phyloP scores from a whole-genome alignment of 129 eudicot genomes.

The Solidago caesia region DNA sequence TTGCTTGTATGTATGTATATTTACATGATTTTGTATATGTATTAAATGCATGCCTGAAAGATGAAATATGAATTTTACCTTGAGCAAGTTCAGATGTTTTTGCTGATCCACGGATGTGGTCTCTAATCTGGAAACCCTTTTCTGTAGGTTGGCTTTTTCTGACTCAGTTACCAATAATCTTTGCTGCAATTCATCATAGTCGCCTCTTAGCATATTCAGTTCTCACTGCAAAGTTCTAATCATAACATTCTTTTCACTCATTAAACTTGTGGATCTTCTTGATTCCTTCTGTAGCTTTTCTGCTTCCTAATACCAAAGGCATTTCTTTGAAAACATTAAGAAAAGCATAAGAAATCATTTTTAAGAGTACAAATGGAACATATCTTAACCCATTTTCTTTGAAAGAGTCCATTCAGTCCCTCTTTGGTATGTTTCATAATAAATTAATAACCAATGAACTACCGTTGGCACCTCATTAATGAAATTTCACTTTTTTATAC shows the following conservation, averaged over 20 bases:
- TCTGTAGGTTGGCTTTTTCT: slow-evolving; percentile 60
- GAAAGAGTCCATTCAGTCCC: too few relatives aligned
- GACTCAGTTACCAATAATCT: slow-evolving; percentile 38
- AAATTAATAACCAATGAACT: slow-evolving; percentile 4
- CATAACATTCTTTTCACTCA: slow-evolving; percentile 48
- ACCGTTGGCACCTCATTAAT: slow-evolving; percentile 19
- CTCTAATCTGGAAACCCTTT: slow-evolving; percentile 48
- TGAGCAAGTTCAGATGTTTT: slow-evolving; percentile 24
- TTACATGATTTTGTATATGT: neutral
- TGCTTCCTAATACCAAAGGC: too few relatives aligned
- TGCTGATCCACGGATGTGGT: slow-evolving; percentile 26
- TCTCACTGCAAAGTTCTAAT: slow-evolving; percentile 58
- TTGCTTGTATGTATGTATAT: neutral
- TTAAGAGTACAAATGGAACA: too few relatives aligned
- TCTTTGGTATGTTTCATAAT: too few relatives aligned
- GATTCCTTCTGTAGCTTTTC: slow-evolving; percentile 45
- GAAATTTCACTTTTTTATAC: slow-evolving; percentile 23
- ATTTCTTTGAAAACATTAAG: too few relatives aligned
- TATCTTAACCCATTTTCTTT: too few relatives aligned
- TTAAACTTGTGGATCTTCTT: slow-evolving; percentile 38
- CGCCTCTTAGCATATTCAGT: slow-evolving; percentile 45
- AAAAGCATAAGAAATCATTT: too few relatives aligned
- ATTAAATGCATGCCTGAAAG: slow-evolving; percentile 16
- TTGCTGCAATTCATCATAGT: slow-evolving; percentile 47
- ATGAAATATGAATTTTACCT: slow-evolving; percentile 34